A percentile compares a stretch with the other conserved stretches of the same genome.
Conservation (phyloP, 2,329 filamentous ascomycete species). For the Purpureocillium lavendulum region DNA sequence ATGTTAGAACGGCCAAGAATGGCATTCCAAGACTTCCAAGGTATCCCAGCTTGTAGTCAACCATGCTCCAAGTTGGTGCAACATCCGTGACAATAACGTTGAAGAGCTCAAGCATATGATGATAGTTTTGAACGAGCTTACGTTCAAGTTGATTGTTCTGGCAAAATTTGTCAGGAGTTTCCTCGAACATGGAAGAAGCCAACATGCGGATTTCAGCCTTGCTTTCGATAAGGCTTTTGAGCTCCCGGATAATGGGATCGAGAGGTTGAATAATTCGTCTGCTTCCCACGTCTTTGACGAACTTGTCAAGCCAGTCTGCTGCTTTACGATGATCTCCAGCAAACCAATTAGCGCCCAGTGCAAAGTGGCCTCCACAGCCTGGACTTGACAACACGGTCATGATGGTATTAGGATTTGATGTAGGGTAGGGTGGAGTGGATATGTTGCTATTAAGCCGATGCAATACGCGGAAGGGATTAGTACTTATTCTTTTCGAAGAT, state of each 20-base stretch:
- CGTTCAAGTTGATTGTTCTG: constrained; percentile 6
- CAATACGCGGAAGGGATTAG: too few species aligned
- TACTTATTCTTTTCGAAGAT: too few species aligned
- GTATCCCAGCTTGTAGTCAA: constrained; percentile 22
- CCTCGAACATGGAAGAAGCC: constrained; percentile 12
- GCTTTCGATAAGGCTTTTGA: constrained; percentile 9
- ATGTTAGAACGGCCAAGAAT: constrained; percentile 48
- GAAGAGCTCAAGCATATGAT: constrained; percentile 14
- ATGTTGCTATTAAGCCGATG: too few species aligned
- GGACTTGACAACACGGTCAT: too few species aligned
- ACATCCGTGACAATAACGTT: constrained; percentile 7
- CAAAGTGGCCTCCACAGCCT: too few species aligned
- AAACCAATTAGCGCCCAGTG: too few species aligned
- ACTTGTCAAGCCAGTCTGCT: constrained; percentile 12
- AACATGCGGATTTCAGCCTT: constrained; percentile 13
- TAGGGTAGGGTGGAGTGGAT: too few species aligned
- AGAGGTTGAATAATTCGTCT: not conserved
- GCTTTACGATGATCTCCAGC: too few species aligned
- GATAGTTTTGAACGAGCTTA: constrained; percentile 8
- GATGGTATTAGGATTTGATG: too few species aligned
- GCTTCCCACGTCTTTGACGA: constrained; percentile 1
- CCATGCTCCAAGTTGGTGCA: constrained; percentile 11
- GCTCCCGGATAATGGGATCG: not conserved
- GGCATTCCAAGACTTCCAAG: constrained; percentile 43
- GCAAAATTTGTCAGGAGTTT: constrained; percentile 15